Conservation (phyloP, 169 alveolate genomes). For the Plasmodium knowlesi region DNA sequence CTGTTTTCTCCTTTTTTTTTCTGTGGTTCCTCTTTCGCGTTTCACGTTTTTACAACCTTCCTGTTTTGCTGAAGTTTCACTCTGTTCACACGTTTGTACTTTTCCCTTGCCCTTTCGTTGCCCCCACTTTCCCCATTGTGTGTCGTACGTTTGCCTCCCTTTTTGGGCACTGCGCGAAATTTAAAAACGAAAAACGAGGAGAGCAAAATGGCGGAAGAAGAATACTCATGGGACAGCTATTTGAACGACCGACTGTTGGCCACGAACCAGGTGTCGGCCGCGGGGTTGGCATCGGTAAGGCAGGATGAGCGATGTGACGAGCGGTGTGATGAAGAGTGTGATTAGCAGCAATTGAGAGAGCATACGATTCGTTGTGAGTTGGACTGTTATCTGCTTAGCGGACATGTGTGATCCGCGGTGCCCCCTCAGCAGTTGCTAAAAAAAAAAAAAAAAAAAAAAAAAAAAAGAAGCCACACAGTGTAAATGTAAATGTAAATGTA, state of each 20-base stretch:
- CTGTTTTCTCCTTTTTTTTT: not conserved
- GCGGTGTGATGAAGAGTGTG: not conserved
- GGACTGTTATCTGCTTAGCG: not conserved
- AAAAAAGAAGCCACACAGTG: not conserved
- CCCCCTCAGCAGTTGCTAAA: not conserved
- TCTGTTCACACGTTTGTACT: not conserved
- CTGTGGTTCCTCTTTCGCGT: not conserved
- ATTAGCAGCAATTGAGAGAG: not conserved
- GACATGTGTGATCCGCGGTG: not conserved
- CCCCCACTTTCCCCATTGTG: not conserved
- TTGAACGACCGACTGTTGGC: slow-evolving; percentile 62
- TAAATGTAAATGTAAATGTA: not conserved
- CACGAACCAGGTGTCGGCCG: slow-evolving; percentile 65
- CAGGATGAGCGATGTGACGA: too few species aligned
- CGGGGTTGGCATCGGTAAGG: slow-evolving; percentile 70
- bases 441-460: too few species aligned
- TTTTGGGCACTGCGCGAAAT: not conserved
- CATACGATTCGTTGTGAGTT: not conserved
- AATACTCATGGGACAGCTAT: slow-evolving; percentile 64
- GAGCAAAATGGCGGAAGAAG: slow-evolving; percentile 38
- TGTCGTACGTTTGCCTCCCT: not conserved
- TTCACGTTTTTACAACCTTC: not conserved
- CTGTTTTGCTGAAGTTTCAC: not conserved
- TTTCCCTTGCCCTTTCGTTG: not conserved
- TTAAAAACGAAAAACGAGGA: not conserved